Evolutionary conservation across 306 rosid species (phyloP).

Genomic region (Begonia fuchsioides): DNA sequence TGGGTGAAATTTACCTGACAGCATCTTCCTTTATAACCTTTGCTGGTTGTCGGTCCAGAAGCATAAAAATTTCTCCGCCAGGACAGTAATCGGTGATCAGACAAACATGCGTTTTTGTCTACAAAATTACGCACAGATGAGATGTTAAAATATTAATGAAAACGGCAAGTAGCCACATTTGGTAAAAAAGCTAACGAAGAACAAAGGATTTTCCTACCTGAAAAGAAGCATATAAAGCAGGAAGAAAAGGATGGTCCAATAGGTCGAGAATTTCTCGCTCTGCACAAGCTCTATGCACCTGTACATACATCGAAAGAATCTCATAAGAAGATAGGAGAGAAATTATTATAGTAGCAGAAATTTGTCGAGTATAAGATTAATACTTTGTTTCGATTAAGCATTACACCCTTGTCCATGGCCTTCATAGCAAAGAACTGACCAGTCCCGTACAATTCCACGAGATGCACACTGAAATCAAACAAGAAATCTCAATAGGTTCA

Average conservation of each 20-base stretch:
- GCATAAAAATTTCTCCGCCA: constrained; percentile 87
- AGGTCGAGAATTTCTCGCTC: constrained; percentile 94
- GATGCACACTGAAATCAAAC: constrained; percentile 52
- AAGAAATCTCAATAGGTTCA: not conserved
- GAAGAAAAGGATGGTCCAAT: constrained; percentile 98
- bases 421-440: constrained; percentile 80
- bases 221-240: constrained; percentile 88
- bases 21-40: constrained; percentile 84
- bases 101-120: constrained; percentile 95
- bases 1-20: constrained; percentile 88
- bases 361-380: not conserved
- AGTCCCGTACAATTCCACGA: constrained; percentile 75
- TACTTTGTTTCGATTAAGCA: constrained; percentile 98
- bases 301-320: too few species aligned
- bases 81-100: constrained; percentile 86
- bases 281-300: constrained; percentile 98
- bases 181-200: not conserved
- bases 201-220: constrained; percentile 44
- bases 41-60: constrained; percentile 77
- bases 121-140: constrained; percentile 14
- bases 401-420: constrained; percentile 82
- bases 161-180: not conserved
- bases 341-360: not conserved
- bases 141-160: not conserved
- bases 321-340: not conserved